phyloP scores from a whole-genome alignment of 2,329 filamentous ascomycete genomes.

The Colletotrichum sp. region DNA sequence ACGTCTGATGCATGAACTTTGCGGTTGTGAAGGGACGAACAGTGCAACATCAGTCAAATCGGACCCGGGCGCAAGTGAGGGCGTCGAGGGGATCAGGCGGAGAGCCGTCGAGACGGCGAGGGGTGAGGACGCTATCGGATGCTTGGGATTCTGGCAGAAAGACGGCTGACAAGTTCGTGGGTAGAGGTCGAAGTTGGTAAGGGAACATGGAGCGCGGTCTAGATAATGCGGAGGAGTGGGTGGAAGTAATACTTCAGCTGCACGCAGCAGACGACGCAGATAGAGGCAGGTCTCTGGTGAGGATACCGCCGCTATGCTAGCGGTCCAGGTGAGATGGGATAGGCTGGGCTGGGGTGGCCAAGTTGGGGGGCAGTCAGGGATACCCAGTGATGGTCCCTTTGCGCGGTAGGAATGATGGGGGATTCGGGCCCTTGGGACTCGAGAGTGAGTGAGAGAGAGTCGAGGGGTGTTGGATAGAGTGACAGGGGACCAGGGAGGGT shows the following conservation, averaged over 20 bases:
- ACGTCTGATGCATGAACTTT: constrained; percentile 33
- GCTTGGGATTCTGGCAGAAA: not conserved
- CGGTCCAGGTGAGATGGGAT: not conserved
- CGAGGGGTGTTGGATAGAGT: constrained; percentile 1
- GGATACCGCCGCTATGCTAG: constrained; percentile 14
- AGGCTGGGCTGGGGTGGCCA: constrained; percentile 12
- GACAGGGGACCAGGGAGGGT: not conserved
- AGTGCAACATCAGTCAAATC: constrained; percentile 16
- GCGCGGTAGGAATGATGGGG: constrained; percentile 9
- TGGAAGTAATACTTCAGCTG: constrained; percentile 21
- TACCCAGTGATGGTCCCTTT: constrained; percentile 12
- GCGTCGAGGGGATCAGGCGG: not conserved
- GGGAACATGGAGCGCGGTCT: not conserved
- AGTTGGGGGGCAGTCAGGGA: constrained; percentile 19
- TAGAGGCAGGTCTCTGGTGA: constrained; percentile 13
- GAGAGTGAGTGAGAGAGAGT: not conserved
- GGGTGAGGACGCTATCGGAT: not conserved
- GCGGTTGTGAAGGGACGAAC: constrained; percentile 24
- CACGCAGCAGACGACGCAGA: constrained; percentile 12
- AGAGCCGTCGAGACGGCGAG: not conserved
- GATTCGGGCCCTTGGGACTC: constrained; percentile 6
- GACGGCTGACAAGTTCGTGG: not conserved
- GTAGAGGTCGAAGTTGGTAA: not conserved
- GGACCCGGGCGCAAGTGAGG: not conserved
- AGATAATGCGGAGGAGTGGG: constrained; percentile 15